Evolutionary conservation across 2,329 filamentous ascomycete genomes (phyloP), one percentile per base, ranked within the genome.

Genomic region (Alternaria gansuensis): DNA sequence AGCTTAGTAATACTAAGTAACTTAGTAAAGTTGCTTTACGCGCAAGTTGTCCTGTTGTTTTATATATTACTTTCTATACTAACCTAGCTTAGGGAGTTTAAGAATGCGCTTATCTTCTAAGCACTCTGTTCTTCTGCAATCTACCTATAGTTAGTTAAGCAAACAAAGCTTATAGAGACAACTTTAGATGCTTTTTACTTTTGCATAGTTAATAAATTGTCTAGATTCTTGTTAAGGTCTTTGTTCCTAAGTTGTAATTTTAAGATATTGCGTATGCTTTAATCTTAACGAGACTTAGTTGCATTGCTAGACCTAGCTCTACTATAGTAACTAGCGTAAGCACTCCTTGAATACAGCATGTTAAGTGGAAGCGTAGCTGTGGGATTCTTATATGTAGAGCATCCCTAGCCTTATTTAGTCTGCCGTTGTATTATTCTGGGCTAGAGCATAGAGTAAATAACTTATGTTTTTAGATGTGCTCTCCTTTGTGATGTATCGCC

Each of bases 61-160:
- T 5, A 54, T 13, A 33, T 26, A 9, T 5, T 24, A 29, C 43
- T 54, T 28, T 21, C 7, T 13, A 13, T n/a, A 54, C 52, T 54
- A 41, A 54, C 36, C 2, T 7, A 6, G 4, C 24, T 28, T n/a
- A 54, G 52, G 7, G 28, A 48, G 26, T 54, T 41, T 23, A 14
- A 54, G 26, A 54, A 24, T n/a, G 28, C 34, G 17, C 28, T 54
- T 21, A 13, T 54, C 28, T n/a, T 48, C 4, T 21, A 37, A 8
- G 52, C 14, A 8, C 5, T 54, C 13, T 21, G n/a, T 49, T 54
- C n/a, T n/a, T 54, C 43, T 33, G 28, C 43, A 34, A 49, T 43
- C 28, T 24, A 49, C 17, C 13, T 13, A 14, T 54, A 5, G 7
- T n/a, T 28, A 43, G 40, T 13, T 10, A 11, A 10, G 40, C 3